Evolutionary conservation across 768 basidiomycete species (phyloP).

Genomic region (Lyophyllum shimeji): DNA sequence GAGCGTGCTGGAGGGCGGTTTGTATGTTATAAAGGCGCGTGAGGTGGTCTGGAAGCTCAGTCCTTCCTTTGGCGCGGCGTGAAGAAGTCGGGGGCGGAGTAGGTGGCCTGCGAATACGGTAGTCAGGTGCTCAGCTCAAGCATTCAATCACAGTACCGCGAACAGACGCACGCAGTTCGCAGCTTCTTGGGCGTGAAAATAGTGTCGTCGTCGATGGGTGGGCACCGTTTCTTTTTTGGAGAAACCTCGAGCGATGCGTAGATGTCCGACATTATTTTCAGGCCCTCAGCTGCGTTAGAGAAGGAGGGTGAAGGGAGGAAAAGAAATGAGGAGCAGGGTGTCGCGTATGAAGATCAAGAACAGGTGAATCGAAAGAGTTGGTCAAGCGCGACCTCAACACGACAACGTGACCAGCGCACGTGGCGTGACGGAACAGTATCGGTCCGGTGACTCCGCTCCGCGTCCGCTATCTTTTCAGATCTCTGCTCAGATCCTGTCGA

Average conservation of each 20-base stretch:
- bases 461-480: neutral
- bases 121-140: neutral
- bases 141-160: no score
- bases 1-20: constrained; percentile 73
- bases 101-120: constrained; percentile 42
- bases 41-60: constrained; percentile 54
- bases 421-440: neutral
- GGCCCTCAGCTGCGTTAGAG: constrained; percentile 5
- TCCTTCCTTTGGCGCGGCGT: constrained; percentile 28
- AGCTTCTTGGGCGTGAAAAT: constrained; percentile 70
- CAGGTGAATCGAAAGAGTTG: neutral
- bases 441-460: no score
- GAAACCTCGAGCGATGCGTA: constrained; percentile 65
- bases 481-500: no score
- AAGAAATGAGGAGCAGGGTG: constrained; percentile 13
- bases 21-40: constrained; percentile 63
- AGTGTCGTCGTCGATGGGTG: constrained; percentile 52
- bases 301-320: neutral
- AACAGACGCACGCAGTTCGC: constrained; percentile 47
- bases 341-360: constrained; percentile 15
- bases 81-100: constrained; percentile 55
- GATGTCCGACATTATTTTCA: constrained; percentile 50
- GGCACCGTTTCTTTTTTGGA: constrained; percentile 66
- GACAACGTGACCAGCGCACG: constrained; percentile 8
- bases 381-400: constrained; percentile 1